phyloP scores from a whole-genome alignment of 1,139 yeast genomes.

The Geotrichum histeridarum region DNA sequence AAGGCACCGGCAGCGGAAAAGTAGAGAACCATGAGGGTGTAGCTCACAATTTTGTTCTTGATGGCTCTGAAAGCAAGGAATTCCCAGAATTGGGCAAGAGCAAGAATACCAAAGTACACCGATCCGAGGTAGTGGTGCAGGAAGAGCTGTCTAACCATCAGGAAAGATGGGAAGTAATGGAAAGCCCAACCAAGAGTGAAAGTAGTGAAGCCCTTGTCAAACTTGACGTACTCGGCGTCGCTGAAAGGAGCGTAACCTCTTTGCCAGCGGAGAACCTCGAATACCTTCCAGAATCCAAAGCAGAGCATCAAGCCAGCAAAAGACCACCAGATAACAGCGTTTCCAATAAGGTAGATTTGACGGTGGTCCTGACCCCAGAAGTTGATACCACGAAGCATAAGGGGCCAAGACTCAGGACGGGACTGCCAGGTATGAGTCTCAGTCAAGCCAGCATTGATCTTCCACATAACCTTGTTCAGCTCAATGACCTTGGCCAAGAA shows the following conservation, averaged over 20 bases:
- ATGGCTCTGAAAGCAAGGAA: conserved; percentile 43
- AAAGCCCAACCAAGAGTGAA: conserved; percentile 76
- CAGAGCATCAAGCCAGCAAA: conserved; percentile 55
- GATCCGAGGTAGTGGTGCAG: conserved; percentile 91
- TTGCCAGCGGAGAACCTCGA: conserved; percentile 74
- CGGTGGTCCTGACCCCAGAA: conserved; percentile 79
- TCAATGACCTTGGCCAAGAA: conserved; percentile 71
- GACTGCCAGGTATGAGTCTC: conserved; percentile 87
- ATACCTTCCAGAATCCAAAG: conserved; percentile 50
- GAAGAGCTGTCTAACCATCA: conserved; percentile 92
- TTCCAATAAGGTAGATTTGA: conserved; percentile 85
- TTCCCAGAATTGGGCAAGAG: conserved; percentile 78
- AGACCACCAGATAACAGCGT: conserved; percentile 87
- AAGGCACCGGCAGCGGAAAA: conserved; percentile 50
- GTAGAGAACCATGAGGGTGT: conserved; percentile 46
- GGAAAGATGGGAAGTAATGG: conserved; percentile 81
- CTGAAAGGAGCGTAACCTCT: conserved; percentile 39
- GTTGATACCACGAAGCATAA: conserved; percentile 83
- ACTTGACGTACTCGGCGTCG: conserved; percentile 58
- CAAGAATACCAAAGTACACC: conserved; percentile 79
- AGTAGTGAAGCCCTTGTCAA: conserved; percentile 63
- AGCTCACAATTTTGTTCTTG: conserved; percentile 43
- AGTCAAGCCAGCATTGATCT: conserved; percentile 75
- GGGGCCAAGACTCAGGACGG: conserved; percentile 84
- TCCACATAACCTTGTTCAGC: conserved; percentile 87